Percentiles rank a stretch among this genome's conserved stretches.
Evolutionary conservation across 441 rosid genomes (phyloP).

Genomic region (Viola pubescens): DNA sequence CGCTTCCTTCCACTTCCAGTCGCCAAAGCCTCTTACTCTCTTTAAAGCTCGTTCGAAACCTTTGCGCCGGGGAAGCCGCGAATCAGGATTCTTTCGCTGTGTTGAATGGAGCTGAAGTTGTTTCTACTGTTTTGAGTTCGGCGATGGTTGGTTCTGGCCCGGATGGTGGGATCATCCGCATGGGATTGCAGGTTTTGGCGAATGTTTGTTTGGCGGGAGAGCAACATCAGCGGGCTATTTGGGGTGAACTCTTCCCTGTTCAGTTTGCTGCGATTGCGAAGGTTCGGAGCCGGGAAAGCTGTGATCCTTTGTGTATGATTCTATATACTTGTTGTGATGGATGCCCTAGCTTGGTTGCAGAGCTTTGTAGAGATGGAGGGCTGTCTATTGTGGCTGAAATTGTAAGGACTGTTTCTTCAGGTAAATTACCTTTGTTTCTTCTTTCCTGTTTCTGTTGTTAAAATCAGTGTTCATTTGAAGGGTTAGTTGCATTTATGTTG

Average conservation of each 20-base stretch:
- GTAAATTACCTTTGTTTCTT: slow-evolving; percentile 13
- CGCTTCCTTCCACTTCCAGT: slow-evolving; percentile 24
- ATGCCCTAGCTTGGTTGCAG: slow-evolving; percentile 25
- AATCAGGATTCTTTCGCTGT: slow-evolving; percentile 55
- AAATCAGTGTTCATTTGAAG: neutral
- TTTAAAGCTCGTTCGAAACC: slow-evolving; percentile 57
- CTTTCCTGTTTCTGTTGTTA: neutral
- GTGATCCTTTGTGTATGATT: slow-evolving; percentile 69
- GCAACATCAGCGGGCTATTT: slow-evolving; percentile 47
- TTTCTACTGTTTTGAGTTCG: slow-evolving; percentile 29
- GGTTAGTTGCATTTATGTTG: neutral
- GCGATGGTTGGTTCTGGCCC: slow-evolving; percentile 18
- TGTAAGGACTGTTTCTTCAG: slow-evolving; percentile 41
- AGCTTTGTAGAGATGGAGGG: slow-evolving; percentile 41
- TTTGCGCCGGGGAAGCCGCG: slow-evolving; percentile 62
- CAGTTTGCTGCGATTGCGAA: slow-evolving; percentile 39
- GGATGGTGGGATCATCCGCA: slow-evolving; percentile 36
- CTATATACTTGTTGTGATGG: slow-evolving; percentile 63
- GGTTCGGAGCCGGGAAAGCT: slow-evolving; percentile 35
- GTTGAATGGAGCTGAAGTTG: slow-evolving; percentile 30
- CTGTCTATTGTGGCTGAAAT: slow-evolving; percentile 39
- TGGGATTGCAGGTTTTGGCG: slow-evolving; percentile 55
- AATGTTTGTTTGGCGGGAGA: slow-evolving; percentile 66
- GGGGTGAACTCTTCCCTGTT: slow-evolving; percentile 47
- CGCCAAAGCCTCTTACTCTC: slow-evolving; percentile 31